A percentile compares a stretch with the other conserved stretches of the same genome.
Evolutionary conservation across 2,329 filamentous ascomycete genomes (phyloP).

Genomic region (Cladosporium sp.): DNA sequence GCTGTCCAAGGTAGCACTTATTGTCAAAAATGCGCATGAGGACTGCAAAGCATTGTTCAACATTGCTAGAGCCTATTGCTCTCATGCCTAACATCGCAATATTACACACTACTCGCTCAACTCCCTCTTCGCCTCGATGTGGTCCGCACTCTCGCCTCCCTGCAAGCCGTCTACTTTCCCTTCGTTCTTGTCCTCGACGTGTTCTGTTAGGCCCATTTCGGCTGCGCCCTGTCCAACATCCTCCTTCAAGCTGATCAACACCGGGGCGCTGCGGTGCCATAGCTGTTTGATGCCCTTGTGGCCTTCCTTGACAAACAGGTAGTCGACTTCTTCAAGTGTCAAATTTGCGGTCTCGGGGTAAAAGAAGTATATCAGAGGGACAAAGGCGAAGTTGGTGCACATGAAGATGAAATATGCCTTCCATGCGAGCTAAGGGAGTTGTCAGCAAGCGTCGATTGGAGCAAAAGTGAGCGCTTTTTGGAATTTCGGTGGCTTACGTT

Average conservation of each 20-base stretch:
- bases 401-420: constrained; percentile 53
- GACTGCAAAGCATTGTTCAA: too few relatives aligned
- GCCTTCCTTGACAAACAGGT: constrained; percentile 35
- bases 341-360: constrained; percentile 44
- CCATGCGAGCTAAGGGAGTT: constrained; percentile 40
- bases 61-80: too few relatives aligned
- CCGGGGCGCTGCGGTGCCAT: constrained; percentile 20
- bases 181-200: constrained; percentile 12
- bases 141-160: background rate
- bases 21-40: too few relatives aligned
- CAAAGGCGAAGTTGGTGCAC: constrained; percentile 43
- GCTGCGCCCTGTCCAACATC: constrained; percentile 11
- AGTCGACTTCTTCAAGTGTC: constrained; percentile 43
- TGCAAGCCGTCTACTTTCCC: background rate
- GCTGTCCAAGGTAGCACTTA: too few relatives aligned
- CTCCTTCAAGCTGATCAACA: constrained; percentile 22
- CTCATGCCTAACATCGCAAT: too few relatives aligned
- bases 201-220: constrained; percentile 3
- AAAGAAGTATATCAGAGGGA: constrained; percentile 47
- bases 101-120: background rate
- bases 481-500: constrained; percentile 27
- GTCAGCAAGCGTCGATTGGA: background rate
- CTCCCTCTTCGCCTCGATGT: background rate
- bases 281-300: constrained; percentile 22
- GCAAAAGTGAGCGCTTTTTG: background rate